A percentile compares a stretch with the other conserved stretches of the same genome.
Evolutionary conservation across 1,139 yeast species (phyloP).

Genomic region (Candida albicans): DNA sequence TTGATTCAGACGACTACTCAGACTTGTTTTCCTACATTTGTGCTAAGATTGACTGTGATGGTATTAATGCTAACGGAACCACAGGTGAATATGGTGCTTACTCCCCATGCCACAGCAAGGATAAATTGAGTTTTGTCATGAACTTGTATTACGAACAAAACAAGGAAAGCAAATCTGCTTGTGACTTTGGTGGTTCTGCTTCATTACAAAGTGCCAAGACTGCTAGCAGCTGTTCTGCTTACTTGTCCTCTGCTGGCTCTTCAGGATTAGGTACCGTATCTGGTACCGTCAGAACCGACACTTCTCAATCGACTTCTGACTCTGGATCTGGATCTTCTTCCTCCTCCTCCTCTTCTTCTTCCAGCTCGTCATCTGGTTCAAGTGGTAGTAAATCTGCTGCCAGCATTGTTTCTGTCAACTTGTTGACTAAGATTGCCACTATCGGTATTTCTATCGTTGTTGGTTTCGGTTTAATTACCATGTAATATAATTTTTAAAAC

Average conservation of each 20-base stretch:
- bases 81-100: conserved; percentile 62
- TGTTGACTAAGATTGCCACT: conserved; percentile 17
- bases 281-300: conserved; percentile 28
- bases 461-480: conserved; percentile 23
- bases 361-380: conserved; percentile 13
- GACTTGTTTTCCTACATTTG: conserved; percentile 57
- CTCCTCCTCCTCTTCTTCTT: conserved; percentile 14
- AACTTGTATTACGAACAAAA: conserved; percentile 57
- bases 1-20: conserved; percentile 49
- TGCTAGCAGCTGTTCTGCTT: conserved; percentile 54
- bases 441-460: conserved; percentile 23
- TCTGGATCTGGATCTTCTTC: conserved; percentile 17
- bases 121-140: conserved; percentile 61
- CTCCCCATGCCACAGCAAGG: conserved; percentile 59
- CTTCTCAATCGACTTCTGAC: conserved; percentile 28
- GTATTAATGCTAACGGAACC: conserved; percentile 60
- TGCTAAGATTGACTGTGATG: conserved; percentile 47
- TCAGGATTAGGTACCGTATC: conserved; percentile 42
- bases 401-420: conserved; percentile 10
- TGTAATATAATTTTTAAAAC: conserved; percentile 11
- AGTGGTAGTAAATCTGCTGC: conserved; percentile 18
- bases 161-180: conserved; percentile 47
- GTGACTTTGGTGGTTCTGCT: conserved; percentile 71
- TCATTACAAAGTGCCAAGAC: conserved; percentile 44
- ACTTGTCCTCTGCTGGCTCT: conserved; percentile 40